phyloP scores from a whole-genome alignment of 164 flowering plant genomes.

The Vitis rotundifolia region DNA sequence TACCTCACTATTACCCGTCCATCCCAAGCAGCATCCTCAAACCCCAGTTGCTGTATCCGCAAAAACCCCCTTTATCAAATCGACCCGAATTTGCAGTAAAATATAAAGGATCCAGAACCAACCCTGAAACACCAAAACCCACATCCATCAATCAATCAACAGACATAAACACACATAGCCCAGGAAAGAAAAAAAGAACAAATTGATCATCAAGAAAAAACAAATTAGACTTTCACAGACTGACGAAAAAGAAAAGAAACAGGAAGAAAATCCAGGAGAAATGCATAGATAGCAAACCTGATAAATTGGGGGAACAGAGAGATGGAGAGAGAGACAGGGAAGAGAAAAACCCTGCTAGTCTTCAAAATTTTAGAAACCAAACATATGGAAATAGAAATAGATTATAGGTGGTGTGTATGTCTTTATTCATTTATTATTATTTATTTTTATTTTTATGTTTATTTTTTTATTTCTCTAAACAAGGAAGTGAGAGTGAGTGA shows the following conservation, averaged over 20 bases:
- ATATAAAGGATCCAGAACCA: slow-evolving; percentile 10
- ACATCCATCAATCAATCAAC: not conserved
- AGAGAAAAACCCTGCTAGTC: slow-evolving; percentile 4
- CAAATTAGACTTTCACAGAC: not conserved
- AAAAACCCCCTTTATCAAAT: slow-evolving; percentile 6
- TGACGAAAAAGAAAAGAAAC: not conserved
- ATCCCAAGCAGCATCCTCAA: not conserved
- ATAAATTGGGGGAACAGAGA: slow-evolving; percentile 9
- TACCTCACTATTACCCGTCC: not conserved
- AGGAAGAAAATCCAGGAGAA: not conserved
- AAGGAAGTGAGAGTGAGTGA: not conserved
- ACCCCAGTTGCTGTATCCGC: slow-evolving; percentile 1
- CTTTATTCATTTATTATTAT: too few species aligned
- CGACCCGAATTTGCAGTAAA: not conserved
- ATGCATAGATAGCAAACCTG: slow-evolving; percentile 11
- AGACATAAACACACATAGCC: not conserved
- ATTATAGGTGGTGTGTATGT: too few species aligned
- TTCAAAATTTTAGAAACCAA: slow-evolving; percentile 1
- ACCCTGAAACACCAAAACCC: slow-evolving; percentile 13
- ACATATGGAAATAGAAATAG: not conserved
- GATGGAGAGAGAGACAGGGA: slow-evolving; percentile 9
- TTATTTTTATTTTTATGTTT: not conserved
- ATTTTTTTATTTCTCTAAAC: not conserved
- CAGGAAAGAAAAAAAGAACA: not conserved
- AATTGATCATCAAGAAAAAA: not conserved